Evolutionary conservation across 2,329 filamentous ascomycete genomes (phyloP), one percentile per base, ranked within the genome.

Genomic region (Helicocarpus griseus): DNA sequence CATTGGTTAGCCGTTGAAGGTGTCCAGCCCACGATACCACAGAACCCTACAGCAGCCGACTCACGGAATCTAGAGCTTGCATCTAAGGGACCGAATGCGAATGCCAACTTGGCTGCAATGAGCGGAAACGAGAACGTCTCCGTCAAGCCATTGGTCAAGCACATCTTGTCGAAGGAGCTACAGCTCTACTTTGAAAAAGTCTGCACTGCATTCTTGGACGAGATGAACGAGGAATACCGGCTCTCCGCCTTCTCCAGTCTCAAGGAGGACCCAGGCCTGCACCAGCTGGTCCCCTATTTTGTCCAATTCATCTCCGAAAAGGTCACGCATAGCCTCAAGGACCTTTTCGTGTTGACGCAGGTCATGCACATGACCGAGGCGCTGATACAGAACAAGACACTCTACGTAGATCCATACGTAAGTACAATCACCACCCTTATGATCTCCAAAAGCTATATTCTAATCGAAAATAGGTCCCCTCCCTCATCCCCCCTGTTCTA

Each of bases 1-100:
- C 93, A 98, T 71, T 98, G 93, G 91, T 83, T 97, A 55, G 90
- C 93, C 21, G 89, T 98, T 46, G 93, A 98, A 75, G 93, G 93
- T 53, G 93, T 97, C 26, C 91, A 98, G 66, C 93, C 93, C 2
- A 87, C 89, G 0, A 96, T 97, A 60, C 89, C 91, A 1, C 91
- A 97, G 69, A 98, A 98, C 68, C 93, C 93, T 5, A 93, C 89
- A 1, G 83, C 86, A 5, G 82, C 83, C 63, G 90, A 96, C 66
- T 84, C 88, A 28, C 80, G 88, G 54, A 83, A 86, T 48, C 86
- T 90, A 64, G 90, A 96, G 62, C 78, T 96, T 28, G 77, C 94
- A 17, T 87, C 90, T 29, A 97, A 96, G 72, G 91, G 90, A 5
- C 85, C 89, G 3, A 88, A 88, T 56, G 87, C 88, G 21, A 95